Evolutionary conservation across 1,139 yeast genomes (phyloP).

Genomic region (Geotrichum citri-aurantii): DNA sequence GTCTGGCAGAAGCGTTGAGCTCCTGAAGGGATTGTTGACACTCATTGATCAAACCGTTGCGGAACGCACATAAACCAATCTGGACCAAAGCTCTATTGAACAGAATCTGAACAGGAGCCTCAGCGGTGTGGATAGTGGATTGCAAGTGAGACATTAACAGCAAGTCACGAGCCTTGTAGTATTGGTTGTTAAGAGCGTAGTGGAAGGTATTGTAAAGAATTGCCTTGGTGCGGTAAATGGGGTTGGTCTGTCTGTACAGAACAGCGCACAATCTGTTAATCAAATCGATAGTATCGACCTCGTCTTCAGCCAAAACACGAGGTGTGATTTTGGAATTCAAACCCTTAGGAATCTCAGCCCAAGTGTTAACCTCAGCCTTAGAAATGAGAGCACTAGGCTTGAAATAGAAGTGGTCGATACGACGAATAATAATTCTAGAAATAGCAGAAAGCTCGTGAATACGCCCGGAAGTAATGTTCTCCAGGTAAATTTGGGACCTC

Average conservation of each 20-base stretch:
- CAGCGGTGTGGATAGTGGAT: conserved; percentile 74
- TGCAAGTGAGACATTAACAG: conserved; percentile 81
- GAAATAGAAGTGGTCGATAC: conserved; percentile 90
- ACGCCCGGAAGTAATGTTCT: conserved; percentile 47
- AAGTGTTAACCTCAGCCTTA: conserved; percentile 64
- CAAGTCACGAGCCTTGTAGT: conserved; percentile 80
- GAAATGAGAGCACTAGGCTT: conserved; percentile 75
- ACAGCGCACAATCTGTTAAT: conserved; percentile 61
- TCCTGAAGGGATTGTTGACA: conserved; percentile 85
- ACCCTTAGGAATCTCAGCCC: conserved; percentile 46
- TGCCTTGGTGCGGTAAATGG: conserved; percentile 74
- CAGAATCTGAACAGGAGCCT: conserved; percentile 78
- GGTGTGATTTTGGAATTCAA: conserved; percentile 38
- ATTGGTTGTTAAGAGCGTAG: conserved; percentile 82
- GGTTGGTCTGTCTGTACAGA: conserved; percentile 60
- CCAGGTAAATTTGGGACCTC: conserved; percentile 82
- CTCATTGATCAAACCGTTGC: conserved; percentile 79
- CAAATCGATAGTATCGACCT: conserved; percentile 46
- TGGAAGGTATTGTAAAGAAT: conserved; percentile 82
- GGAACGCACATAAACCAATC: conserved; percentile 93
- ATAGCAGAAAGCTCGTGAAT: conserved; percentile 36
- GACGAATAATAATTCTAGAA: conserved; percentile 72
- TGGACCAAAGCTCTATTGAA: conserved; percentile 95
- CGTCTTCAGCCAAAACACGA: conserved; percentile 22
- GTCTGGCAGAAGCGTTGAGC: conserved; percentile 77